A percentile compares a stretch with the other conserved stretches of the same genome.
Evolutionary conservation across 2,329 filamentous ascomycete species (phyloP).

Genomic region (Penicillium sp.): DNA sequence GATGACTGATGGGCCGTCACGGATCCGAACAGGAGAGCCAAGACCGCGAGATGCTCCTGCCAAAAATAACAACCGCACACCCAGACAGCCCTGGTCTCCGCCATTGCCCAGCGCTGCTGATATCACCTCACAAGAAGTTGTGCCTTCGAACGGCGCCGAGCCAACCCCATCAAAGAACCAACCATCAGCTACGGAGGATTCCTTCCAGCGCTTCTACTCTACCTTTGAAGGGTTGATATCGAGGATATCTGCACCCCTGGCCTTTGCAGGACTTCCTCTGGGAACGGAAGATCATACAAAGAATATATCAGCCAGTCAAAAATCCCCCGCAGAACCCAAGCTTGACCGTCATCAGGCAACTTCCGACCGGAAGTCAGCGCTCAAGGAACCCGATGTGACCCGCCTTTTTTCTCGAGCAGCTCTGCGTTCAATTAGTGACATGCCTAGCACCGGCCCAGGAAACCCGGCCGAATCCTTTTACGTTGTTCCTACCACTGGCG

Average conservation of each 20-base stretch:
- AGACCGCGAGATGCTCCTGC: slow-evolving; percentile 26
- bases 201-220: slow-evolving; percentile 88
- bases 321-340: slow-evolving; percentile 39
- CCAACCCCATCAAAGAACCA: slow-evolving; percentile 17
- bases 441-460: slow-evolving; percentile 58
- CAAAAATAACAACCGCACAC: slow-evolving; percentile 27
- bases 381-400: slow-evolving; percentile 72
- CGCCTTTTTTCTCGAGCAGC: slow-evolving; percentile 85
- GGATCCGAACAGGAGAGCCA: slow-evolving; percentile 33
- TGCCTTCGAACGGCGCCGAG: slow-evolving; percentile 34
- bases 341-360: slow-evolving; percentile 43
- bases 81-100: slow-evolving; percentile 38
- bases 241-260: slow-evolving; percentile 83
- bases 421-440: slow-evolving; percentile 73
- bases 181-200: slow-evolving; percentile 60
- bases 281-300: slow-evolving; percentile 48
- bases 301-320: slow-evolving; percentile 29
- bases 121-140: slow-evolving; percentile 35
- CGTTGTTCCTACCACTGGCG: slow-evolving; percentile 87
- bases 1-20: slow-evolving; percentile 59
- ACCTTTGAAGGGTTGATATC: slow-evolving; percentile 89
- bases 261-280: slow-evolving; percentile 88
- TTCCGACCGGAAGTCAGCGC: slow-evolving; percentile 39
- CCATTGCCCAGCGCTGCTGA: slow-evolving; percentile 38
- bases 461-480: slow-evolving; percentile 78